A percentile compares a stretch with the other conserved stretches of the same genome.
Conservation (phyloP, 306 rosid genomes). For the Quercus dentata region DNA sequence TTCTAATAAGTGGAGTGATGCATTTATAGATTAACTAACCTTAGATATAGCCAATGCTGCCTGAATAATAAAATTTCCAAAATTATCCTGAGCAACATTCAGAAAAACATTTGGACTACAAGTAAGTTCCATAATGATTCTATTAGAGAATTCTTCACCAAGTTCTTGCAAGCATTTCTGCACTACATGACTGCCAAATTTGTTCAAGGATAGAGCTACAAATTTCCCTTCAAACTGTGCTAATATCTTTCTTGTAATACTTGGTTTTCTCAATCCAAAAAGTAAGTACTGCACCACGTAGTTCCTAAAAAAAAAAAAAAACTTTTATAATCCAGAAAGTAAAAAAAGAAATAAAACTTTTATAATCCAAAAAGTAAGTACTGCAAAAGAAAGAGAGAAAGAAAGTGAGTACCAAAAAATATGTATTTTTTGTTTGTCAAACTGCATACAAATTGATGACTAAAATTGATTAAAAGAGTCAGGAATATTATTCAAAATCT, state of each 20-base stretch:
- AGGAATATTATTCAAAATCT: neutral
- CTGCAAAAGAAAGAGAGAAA: too few species aligned
- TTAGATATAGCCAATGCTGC: constrained; percentile 18
- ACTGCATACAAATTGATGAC: too few species aligned
- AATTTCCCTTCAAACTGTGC: constrained; percentile 2
- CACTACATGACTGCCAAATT: constrained; percentile 46
- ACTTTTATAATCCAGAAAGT: neutral
- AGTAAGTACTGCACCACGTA: constrained; percentile 40
- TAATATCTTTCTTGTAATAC: neutral
- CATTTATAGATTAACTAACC: constrained; percentile 18
- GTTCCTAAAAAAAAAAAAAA: constrained; percentile 27
- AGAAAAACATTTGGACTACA: neutral
- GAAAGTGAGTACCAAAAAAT: too few species aligned
- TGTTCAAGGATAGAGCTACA: constrained; percentile 32
- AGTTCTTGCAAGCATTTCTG: constrained; percentile 18
- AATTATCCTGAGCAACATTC: constrained; percentile 24
- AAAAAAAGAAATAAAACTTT: neutral
- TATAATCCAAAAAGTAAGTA: neutral
- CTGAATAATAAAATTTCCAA: constrained; percentile 49
- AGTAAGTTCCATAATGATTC: constrained; percentile 27
- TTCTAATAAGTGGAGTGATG: too few species aligned
- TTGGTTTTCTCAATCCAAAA: neutral
- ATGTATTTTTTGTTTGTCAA: too few species aligned
- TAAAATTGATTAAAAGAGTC: too few species aligned
- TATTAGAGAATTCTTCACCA: neutral